phyloP scores from a whole-genome alignment of 139 green algal species.

The Limnomonas spitsbergensis region DNA sequence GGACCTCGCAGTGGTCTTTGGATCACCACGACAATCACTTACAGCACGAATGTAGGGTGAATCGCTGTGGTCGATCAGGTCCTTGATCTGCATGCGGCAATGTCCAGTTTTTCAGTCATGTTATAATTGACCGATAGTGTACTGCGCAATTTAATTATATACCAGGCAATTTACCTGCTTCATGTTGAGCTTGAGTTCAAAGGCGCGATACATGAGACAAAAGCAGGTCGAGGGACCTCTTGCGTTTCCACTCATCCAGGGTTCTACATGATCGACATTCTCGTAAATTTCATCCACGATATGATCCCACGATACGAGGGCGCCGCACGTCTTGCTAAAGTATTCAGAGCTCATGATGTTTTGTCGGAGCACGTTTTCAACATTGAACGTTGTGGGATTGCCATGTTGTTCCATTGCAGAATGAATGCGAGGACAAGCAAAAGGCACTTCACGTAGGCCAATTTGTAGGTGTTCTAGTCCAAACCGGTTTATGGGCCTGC shows the following conservation, averaged over 20 bases:
- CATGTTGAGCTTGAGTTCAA: conserved; percentile 67
- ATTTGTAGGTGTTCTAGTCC: too few relatives aligned
- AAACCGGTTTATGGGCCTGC: too few relatives aligned
- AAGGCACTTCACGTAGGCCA: neutral
- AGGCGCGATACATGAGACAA: conserved; percentile 84
- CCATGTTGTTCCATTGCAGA: conserved; percentile 25
- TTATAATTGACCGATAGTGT: too few relatives aligned
- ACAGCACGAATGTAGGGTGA: conserved; percentile 94
- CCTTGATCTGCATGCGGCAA: conserved; percentile 37
- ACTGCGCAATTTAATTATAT: too few relatives aligned
- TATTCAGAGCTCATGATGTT: conserved; percentile 81
- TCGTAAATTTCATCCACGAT: conserved; percentile 86
- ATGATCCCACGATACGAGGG: conserved; percentile 62
- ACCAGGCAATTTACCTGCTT: too few relatives aligned
- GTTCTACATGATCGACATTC: conserved; percentile 85
- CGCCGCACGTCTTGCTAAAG: conserved; percentile 61
- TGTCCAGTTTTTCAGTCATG: neutral
- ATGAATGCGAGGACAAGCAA: neutral
- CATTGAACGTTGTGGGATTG: conserved; percentile 74
- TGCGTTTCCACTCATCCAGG: conserved; percentile 95
- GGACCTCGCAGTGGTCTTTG: too few relatives aligned
- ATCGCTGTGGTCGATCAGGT: conserved; percentile 82
- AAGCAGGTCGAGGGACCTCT: conserved; percentile 90
- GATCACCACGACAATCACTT: too few relatives aligned
- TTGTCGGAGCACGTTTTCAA: conserved; percentile 77